Evolutionary conservation across 2,329 filamentous ascomycete species (phyloP), one percentile per base, ranked within the genome.

Genomic region (Lecanicillium sp.): DNA sequence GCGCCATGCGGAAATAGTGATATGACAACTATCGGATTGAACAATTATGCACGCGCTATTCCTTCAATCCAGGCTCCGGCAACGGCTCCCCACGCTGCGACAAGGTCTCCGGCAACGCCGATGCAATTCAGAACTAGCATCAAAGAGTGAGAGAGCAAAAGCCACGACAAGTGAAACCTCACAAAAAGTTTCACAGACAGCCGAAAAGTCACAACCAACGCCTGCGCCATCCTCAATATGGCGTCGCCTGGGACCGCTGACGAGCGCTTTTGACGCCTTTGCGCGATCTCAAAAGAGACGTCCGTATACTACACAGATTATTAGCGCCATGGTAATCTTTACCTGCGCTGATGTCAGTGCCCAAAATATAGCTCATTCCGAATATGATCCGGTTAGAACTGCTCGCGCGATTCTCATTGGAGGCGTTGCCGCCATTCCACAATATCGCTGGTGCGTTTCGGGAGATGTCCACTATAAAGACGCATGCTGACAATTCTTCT

Each of bases 261-360:
- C 75, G 3, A 62, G 63, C 25, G 61, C 64, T 0, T 70, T 68
- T 15, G 59, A 70, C 46, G 70, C 70, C 0, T 95, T 92, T 55
- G 79, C 74, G 13, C 73, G 80, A 16, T 75, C 79, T 33, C 87
- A 95, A 62, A 67, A 75, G 37, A 71, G 73, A 35, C 68, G 80
- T 35, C 89, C 90, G 0, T 85, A 86, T 53, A 63, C 73, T n/a
- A 94, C 86, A 9, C 89, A 95, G 64, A 58, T 94, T 44, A 69
- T 72, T 47, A 87, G 77, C 49, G 79, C 83, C 30, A 60, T 95
- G 33, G 69, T 85, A 29, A 86, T 94, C 43, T 95, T 88, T 55
- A 70, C 89, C 29, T 72, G 77, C 35, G 85, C 83, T 8, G 88
- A 94, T 58, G 48, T 92, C 39, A 80, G 78, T 32, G 86, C 87